Evolutionary conservation across 768 basidiomycete genomes (phyloP), one percentile per base, ranked within the genome.

Genomic region (Mycena alexandri): DNA sequence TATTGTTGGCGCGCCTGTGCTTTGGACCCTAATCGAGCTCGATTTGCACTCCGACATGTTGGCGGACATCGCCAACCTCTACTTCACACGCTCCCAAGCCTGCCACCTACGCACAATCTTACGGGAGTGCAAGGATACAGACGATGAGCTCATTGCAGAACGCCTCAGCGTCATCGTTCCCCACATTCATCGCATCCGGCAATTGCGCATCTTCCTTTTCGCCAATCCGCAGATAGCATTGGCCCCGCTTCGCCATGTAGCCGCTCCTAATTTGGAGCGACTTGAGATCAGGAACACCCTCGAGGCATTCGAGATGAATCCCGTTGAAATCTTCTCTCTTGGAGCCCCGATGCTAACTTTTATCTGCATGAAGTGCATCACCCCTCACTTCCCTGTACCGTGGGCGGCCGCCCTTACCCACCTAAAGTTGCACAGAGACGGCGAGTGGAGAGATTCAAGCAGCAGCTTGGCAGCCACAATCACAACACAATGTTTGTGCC

Each of bases 321-420:
- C 47, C 13, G 11, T 52, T 9, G 25, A 52, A 11, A 19, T 47
- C 2, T 59, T 59, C 44, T 59, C 44, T 1, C 33, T 5, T 3
- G 57, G 46, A 36, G 33, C 33, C 2, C 57, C 44, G 13, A 46
- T n/a, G 42, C 44, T 59, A 8, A 33, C 34, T 8, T 33, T 38
- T 21, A 21, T 59, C 21, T 22, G 22, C 17, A 38, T 48, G 22
- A 29, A 17, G 22, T 12, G 22, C n/a, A 38, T 21, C 14, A 10
- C 7, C 2, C 29, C 29, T 5, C 29, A 17, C 6, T 19, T 48
- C 14, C 58, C 46, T 8, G 6, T 36, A 46, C 22, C 58, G 21
- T 59, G 58, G 58, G 36, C 47, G 7, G 46, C n/a, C 33, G 21
- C 46, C 4, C 58, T 59, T 16, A 38, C 46, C 8, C 58, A 38